phyloP scores from a whole-genome alignment of 2,329 filamentous ascomycete genomes.

The Aspergillus novoparasiticus region DNA sequence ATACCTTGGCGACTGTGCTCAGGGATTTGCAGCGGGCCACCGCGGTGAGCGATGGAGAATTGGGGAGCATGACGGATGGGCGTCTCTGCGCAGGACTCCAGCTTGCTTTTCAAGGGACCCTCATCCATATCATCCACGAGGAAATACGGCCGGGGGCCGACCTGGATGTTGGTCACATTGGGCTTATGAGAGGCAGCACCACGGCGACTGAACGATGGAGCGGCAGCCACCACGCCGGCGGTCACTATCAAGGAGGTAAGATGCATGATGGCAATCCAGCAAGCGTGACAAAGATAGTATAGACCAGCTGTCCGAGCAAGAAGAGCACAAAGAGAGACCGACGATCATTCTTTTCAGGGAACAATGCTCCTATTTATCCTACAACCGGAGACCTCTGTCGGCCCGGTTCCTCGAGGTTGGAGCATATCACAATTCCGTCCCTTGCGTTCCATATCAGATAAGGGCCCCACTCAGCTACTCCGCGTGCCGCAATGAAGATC shows the following conservation, averaged over 20 bases:
- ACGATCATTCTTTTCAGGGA: neutral
- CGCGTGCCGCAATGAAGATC: neutral
- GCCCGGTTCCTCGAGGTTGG: neutral
- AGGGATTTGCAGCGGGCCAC: constrained; percentile 21
- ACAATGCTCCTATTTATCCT: neutral
- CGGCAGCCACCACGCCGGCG: constrained; percentile 15
- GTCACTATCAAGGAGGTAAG: constrained; percentile 13
- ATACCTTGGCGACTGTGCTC: constrained; percentile 22
- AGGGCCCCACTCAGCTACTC: neutral
- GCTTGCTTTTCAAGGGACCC: constrained; percentile 19
- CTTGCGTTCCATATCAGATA: neutral
- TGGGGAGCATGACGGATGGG: constrained; percentile 16
- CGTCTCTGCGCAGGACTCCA: constrained; percentile 20
- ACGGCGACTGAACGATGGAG: constrained; percentile 12
- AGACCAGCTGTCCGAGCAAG: neutral
- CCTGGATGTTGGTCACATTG: constrained; percentile 22
- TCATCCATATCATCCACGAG: constrained; percentile 23
- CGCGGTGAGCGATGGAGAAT: constrained; percentile 24
- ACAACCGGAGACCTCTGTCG: neutral
- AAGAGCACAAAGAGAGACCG: neutral
- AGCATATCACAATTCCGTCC: neutral
- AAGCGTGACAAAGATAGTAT: neutral
- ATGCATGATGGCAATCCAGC: constrained; percentile 11
- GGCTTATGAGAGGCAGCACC: neutral
- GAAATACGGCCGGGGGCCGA: constrained; percentile 23